A percentile compares a stretch with the other conserved stretches of the same genome.
Conservation (phyloP, 495 filamentous ascomycete species). For the Penicillium steckii region DNA sequence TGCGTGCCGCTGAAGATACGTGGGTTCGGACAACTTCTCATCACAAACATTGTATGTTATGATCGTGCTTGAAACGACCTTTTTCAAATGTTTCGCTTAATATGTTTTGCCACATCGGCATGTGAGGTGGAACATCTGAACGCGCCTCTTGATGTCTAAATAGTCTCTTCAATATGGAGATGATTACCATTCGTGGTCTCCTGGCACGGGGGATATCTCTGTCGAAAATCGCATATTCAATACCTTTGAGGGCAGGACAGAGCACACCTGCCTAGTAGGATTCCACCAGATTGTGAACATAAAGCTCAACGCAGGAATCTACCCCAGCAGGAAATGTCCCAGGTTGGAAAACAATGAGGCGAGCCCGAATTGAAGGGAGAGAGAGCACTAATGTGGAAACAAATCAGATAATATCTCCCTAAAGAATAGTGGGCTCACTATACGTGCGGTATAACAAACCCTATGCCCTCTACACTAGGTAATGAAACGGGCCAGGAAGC, state of each 20-base stretch:
- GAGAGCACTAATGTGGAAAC: conserved; percentile 6
- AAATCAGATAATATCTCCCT: conserved; percentile 14
- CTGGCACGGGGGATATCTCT: background rate
- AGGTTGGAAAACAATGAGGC: conserved; percentile 3
- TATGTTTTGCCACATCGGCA: conserved; percentile 40
- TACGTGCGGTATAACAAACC: conserved; percentile 14
- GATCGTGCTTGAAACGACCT: conserved; percentile 16
- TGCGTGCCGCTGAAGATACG: conserved; percentile 21
- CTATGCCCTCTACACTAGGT: no score
- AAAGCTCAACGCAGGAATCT: conserved; percentile 5
- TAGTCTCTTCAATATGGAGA: background rate
- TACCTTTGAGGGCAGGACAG: conserved; percentile 5
- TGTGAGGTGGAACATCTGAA: conserved; percentile 29
- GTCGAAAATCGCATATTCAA: background rate
- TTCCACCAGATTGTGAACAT: conserved; percentile 1
- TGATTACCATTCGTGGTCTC: background rate
- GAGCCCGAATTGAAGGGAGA: conserved; percentile 9
- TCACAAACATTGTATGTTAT: conserved; percentile 21
- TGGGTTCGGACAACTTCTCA: conserved; percentile 15
- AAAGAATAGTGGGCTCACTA: conserved; percentile 10
- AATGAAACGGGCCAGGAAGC: no score
- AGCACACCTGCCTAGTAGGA: conserved; percentile 2
- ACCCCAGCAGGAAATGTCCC: background rate
- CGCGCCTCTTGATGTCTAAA: conserved; percentile 27
- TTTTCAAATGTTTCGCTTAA: conserved; percentile 38